Evolutionary conservation across 2,329 filamentous ascomycete genomes (phyloP), one percentile per base, ranked within the genome.

Genomic region (Raffaelea ambrosiae): DNA sequence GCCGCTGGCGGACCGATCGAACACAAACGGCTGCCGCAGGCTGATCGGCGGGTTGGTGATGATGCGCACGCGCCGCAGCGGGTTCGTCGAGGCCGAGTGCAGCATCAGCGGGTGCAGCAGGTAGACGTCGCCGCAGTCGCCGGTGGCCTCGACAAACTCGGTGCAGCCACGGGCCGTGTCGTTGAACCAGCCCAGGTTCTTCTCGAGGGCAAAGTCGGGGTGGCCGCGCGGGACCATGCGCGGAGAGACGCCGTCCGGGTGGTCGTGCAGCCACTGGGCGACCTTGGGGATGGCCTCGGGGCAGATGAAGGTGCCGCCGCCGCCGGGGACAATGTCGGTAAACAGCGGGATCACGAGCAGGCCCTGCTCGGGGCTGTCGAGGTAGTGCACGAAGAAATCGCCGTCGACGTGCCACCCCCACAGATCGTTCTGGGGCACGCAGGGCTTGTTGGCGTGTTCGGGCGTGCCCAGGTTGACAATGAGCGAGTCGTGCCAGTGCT

Each of bases 301-400:
- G 55, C 80, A 84, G 43, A 86, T 73, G 57, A 79, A 69, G 0
- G 83, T 86, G 4, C 78, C 83, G 22, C 83, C 83, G 5, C 78
- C 81, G 31, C 72, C 69, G 0, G 74, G 62, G 9, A 66, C 63
- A 45, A 86, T 77, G 57, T 86, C 81, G 1, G 72, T 79, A 65
- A 82, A 86, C 5, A 86, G 61, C 2, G 83, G 82, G 38, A 84
- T 84, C 13, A 86, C 79, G 1, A 86, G 68, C 14, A 86, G 63
- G 0, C 71, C 83, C 61, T 87, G 83, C 64, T 87, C 83, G 0
- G 77, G 77, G 19, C 76, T 82, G 59, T 86, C 83, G 33, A 87
- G 73, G 54, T 81, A 87, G 65, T 86, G 83, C 5, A 83, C 71
- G 59, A 86, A 86, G 61, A 84, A 86, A 55, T 86, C 82, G 9